Evolutionary conservation across 2,329 filamentous ascomycete genomes (phyloP), one percentile per base, ranked within the genome.

Genomic region (Phoma herbarum): DNA sequence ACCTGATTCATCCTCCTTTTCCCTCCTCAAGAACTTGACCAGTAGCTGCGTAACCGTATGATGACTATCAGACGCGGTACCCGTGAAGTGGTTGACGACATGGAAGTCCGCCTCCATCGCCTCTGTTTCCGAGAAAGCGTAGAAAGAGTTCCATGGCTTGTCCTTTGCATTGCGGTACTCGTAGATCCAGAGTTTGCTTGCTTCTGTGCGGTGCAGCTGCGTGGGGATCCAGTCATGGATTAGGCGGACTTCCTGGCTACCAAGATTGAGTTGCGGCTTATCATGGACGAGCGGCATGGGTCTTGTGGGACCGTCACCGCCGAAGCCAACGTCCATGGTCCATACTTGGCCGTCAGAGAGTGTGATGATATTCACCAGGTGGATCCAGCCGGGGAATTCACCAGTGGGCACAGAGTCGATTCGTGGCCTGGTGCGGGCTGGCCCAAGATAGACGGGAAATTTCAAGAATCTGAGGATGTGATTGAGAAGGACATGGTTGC

Each of bases 301-400:
- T 16, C 76, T 75, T 1, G 84, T 88, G 2, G 86, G 80, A 8
- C 85, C 84, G 66, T 88, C 85, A 20, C 84, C 85, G 45, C 88
- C 88, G 67, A 90, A 90, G 4, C 83, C 86, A 11, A 88, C 85
- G 69, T 91, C 89, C 10, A 86, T 73, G 67, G 83, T 76, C 74
- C 83, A 88, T 56, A 79, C 77, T 26, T 80, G 79, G 37, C 78
- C 78, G 6, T 79, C 75, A 22, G 79, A 70, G 31, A 90, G 77
- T 1, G 81, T 84, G 41, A 89, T 82, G 51, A 90, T 85, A 64
- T 86, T 84, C 44, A 89, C 80, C 68, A 89, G 84, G 71, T 90
- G 87, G 14, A 82, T 78, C 85, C 85, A 83, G 23, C 83, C 79
- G 0, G 75, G 69, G 69, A 80, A 87, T 16, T 78, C 75, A 18